phyloP scores from a whole-genome alignment of 306 rosid genomes.

The Fragaria ananassa region DNA sequence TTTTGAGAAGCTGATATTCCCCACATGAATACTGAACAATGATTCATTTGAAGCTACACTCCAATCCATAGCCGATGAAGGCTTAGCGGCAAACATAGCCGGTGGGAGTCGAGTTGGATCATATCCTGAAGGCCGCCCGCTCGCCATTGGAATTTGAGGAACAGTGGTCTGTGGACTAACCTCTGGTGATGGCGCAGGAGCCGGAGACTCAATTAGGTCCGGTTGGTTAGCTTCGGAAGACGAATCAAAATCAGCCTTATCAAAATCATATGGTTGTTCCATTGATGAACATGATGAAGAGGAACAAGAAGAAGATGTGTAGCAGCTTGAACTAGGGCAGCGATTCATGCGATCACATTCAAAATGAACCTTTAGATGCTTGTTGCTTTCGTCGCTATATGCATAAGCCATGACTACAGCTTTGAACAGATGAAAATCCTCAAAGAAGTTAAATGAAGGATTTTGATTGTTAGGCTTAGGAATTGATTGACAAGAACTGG shows the following conservation, averaged over 20 bases:
- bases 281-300: constrained; percentile 36
- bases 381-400: constrained; percentile 27
- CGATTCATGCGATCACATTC: constrained; percentile 3
- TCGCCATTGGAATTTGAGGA: constrained; percentile 17
- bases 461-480: neutral
- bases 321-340: constrained; percentile 13
- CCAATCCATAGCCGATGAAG: constrained; percentile 56
- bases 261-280: constrained; percentile 12
- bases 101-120: constrained; percentile 63
- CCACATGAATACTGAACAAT: constrained; percentile 58
- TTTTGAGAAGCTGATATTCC: constrained; percentile 57
- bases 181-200: constrained; percentile 5
- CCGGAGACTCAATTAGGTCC: neutral
- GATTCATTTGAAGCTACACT: constrained; percentile 69
- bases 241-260: constrained; percentile 13
- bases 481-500: neutral
- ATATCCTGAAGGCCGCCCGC: constrained; percentile 28
- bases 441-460: no score
- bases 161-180: constrained; percentile 24
- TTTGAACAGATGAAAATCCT: neutral
- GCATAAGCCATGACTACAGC: constrained; percentile 23
- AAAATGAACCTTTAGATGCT: constrained; percentile 37
- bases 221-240: constrained; percentile 15
- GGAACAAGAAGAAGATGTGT: constrained; percentile 24
- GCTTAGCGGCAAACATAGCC: constrained; percentile 36